These are phyloP conservation scores for Penicillium diatomitis DNA, from an alignment of 495 filamentous ascomycete species.

Conservation along the genomic window DNA sequence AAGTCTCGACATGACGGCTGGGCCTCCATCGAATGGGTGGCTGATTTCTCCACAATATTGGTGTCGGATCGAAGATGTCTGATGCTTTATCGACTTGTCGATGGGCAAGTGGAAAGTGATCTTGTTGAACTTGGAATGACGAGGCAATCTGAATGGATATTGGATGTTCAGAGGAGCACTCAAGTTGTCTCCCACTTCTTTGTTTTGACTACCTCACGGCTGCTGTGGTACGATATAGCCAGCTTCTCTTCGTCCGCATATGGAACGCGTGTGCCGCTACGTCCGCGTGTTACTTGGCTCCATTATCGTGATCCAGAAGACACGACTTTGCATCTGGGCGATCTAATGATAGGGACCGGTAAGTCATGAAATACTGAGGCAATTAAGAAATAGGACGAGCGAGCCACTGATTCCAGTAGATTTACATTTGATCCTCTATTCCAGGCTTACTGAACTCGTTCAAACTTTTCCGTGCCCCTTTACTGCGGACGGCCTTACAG, in stretches of 20 bases:
- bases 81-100: slow-evolving; percentile 29
- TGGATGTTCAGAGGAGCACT: slow-evolving; percentile 41
- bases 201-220: slow-evolving; percentile 42
- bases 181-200: slow-evolving; percentile 42
- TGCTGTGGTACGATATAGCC: slow-evolving; percentile 33
- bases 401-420: slow-evolving; percentile 10
- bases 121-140: slow-evolving; percentile 28
- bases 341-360: slow-evolving; percentile 24
- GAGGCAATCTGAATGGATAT: slow-evolving; percentile 41
- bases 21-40: slow-evolving; percentile 41
- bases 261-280: slow-evolving; percentile 8
- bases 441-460: slow-evolving; percentile 29
- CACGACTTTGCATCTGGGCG: slow-evolving; percentile 29
- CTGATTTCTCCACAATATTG: slow-evolving; percentile 34
- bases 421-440: slow-evolving; percentile 34
- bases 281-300: slow-evolving; percentile 29
- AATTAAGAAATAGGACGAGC: too few relatives aligned
- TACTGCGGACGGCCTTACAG: slow-evolving; percentile 6
- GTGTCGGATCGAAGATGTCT: slow-evolving; percentile 36
- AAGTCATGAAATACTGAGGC: slow-evolving; percentile 4
- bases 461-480: slow-evolving; percentile 28
- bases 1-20: slow-evolving; percentile 38
- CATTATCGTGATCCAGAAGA: slow-evolving; percentile 41
- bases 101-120: slow-evolving; percentile 10
- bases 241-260: not conserved